Conservation (phyloP, 1,139 yeast genomes). For the Suhomyces anneliseae region DNA sequence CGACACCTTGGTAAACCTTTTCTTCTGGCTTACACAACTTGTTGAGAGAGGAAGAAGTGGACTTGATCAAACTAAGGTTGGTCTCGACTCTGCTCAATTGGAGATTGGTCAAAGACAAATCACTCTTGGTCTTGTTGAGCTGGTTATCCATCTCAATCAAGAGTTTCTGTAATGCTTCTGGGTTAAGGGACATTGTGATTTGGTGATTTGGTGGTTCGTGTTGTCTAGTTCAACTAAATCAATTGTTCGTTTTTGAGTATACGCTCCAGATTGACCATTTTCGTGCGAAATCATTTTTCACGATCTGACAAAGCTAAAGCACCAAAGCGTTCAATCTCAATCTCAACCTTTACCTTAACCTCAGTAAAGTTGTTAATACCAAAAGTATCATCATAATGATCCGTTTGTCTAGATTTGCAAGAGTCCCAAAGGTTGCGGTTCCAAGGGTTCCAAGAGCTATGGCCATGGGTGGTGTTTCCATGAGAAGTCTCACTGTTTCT, state of each 20-base stretch:
- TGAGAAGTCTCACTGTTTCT: neutral
- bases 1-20: slow-evolving; percentile 81
- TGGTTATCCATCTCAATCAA: slow-evolving; percentile 65
- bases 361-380: no score
- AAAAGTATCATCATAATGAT: no score
- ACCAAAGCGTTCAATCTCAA: no score
- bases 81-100: slow-evolving; percentile 60
- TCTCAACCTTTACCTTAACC: no score
- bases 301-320: no score
- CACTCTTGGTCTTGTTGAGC: slow-evolving; percentile 59
- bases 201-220: neutral
- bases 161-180: slow-evolving; percentile 53
- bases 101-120: slow-evolving; percentile 59
- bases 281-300: no score
- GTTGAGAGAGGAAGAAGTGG: slow-evolving; percentile 56
- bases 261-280: no score
- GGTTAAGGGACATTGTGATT: slow-evolving; percentile 35
- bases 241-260: no score
- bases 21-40: slow-evolving; percentile 37
- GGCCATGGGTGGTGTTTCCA: neutral
- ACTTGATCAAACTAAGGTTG: slow-evolving; percentile 55
- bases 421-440: no score
- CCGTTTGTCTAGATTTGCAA: no score
- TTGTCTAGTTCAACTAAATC: no score
- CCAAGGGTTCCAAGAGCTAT: no score